Evolutionary conservation across 495 filamentous ascomycete species (phyloP).

Genomic region (Hypoxylon fuscum): DNA sequence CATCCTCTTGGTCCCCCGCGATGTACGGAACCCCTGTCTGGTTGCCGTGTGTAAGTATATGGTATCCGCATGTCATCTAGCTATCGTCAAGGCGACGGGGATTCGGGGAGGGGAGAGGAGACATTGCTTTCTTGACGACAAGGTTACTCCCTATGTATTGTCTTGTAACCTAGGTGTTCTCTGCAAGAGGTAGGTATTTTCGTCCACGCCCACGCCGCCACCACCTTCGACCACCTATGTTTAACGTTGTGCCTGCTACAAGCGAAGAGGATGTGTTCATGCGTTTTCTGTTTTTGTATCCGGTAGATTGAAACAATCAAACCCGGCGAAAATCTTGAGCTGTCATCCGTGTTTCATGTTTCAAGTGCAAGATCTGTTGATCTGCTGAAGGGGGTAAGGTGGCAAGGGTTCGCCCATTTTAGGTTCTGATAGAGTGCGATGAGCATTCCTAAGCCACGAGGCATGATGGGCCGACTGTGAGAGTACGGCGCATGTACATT

Average conservation of each 20-base stretch:
- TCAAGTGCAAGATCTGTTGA: conserved; percentile 34
- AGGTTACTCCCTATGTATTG: conserved; percentile 11
- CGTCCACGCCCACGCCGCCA: conserved; percentile 23
- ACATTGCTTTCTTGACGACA: neutral
- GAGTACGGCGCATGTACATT: conserved; percentile 11
- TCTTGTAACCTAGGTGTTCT: conserved; percentile 7
- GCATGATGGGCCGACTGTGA: conserved; percentile 3
- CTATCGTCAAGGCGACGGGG: no score
- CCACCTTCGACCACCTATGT: conserved; percentile 1
- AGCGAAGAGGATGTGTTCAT: conserved; percentile 11
- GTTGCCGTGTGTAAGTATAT: no score
- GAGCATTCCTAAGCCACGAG: conserved; percentile 14
- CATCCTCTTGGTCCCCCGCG: neutral
- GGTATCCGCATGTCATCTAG: neutral
- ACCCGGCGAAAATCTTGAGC: conserved; percentile 19
- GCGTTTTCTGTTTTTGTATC: conserved; percentile 8
- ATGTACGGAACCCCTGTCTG: neutral
- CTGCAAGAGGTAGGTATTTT: conserved; percentile 23
- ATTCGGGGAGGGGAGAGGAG: no score
- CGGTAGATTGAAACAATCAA: conserved; percentile 25
- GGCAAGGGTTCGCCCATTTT: conserved; percentile 28
- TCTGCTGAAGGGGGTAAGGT: neutral
- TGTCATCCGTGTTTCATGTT: conserved; percentile 32
- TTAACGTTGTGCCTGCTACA: neutral
- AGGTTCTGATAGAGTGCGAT: conserved; percentile 29